phyloP scores from a whole-genome alignment of 225 moss, liverwort and hornwort species.

The Bryum argenteum region DNA sequence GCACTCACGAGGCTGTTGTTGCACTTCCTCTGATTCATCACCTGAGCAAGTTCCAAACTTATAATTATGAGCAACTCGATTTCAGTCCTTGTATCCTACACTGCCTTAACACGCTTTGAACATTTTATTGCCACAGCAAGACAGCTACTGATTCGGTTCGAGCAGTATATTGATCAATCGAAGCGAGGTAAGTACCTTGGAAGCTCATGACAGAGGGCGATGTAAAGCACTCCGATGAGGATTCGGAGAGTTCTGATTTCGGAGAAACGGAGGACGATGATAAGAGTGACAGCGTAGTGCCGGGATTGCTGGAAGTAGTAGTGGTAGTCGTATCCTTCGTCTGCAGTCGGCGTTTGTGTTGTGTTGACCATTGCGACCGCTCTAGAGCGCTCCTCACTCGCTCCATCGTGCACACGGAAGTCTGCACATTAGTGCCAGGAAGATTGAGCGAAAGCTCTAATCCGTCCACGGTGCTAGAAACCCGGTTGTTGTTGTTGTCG shows the following conservation, averaged over 20 bases:
- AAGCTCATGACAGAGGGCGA: conserved; percentile 78
- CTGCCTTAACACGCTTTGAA: too few species aligned
- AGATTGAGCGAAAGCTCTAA: conserved; percentile 41
- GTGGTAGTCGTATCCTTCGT: background rate
- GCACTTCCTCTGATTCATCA: conserved; percentile 39
- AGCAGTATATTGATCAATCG: background rate
- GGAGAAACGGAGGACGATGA: conserved; percentile 34
- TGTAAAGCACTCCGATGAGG: conserved; percentile 58
- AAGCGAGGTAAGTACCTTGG: conserved; percentile 54
- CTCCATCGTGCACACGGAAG: conserved; percentile 62
- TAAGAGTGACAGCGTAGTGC: conserved; percentile 17
- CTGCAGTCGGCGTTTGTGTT: background rate
- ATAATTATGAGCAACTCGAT: background rate
- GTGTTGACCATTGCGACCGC: conserved; percentile 45
- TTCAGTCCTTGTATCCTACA: too few species aligned
- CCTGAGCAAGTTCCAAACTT: conserved; percentile 1
- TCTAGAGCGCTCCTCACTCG: conserved; percentile 65
- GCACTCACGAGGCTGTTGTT: conserved; percentile 37
- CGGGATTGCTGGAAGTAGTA: background rate
- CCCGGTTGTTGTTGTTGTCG: background rate
- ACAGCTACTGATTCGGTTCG: background rate
- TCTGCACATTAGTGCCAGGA: conserved; percentile 39
- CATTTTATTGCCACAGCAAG: too few species aligned
- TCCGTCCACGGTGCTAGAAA: background rate
- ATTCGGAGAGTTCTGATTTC: conserved; percentile 39